A percentile compares a stretch with the other conserved stretches of the same genome.
Evolutionary conservation across 2,329 filamentous ascomycete genomes (phyloP).

Genomic region (Colletotrichum shisoi): DNA sequence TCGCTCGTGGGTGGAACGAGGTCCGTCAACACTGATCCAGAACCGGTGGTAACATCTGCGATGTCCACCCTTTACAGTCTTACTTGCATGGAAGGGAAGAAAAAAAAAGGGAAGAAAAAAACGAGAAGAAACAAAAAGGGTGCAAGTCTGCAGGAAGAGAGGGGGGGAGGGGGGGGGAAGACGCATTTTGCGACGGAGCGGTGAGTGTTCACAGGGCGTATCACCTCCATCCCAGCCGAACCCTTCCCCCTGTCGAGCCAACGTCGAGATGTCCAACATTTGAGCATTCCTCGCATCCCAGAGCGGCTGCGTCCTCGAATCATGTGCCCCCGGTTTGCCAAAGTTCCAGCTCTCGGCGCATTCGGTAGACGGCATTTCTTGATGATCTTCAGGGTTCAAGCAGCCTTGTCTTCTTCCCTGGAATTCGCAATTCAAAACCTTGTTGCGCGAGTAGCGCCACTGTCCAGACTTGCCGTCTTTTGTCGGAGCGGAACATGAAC

Average conservation of each 20-base stretch:
- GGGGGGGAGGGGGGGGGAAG: not conserved
- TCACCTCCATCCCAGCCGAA: slow-evolving; percentile 23
- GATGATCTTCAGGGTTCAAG: slow-evolving; percentile 38
- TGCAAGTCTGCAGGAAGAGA: slow-evolving; percentile 27
- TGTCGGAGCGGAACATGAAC: not conserved
- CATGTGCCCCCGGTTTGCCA: slow-evolving; percentile 20
- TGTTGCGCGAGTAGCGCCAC: slow-evolving; percentile 26
- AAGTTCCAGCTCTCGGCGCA: slow-evolving; percentile 28
- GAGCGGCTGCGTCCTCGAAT: slow-evolving; percentile 29
- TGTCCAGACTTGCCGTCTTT: slow-evolving; percentile 13
- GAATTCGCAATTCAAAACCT: slow-evolving; percentile 9
- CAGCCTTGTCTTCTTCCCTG: slow-evolving; percentile 23
- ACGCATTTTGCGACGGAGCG: slow-evolving; percentile 38
- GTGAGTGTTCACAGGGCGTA: slow-evolving; percentile 39
- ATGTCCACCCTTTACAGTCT: slow-evolving; percentile 33
- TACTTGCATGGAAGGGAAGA: slow-evolving; percentile 25
- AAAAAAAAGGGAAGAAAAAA: not conserved
- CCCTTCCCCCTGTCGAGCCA: slow-evolving; percentile 1
- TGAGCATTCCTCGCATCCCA: slow-evolving; percentile 11
- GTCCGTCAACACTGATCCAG: slow-evolving; percentile 24
- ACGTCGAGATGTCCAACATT: not conserved
- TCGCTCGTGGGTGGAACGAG: slow-evolving; percentile 20
- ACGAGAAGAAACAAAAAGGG: slow-evolving; percentile 21
- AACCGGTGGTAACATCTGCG: slow-evolving; percentile 18
- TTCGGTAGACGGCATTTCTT: slow-evolving; percentile 30